phyloP scores from a whole-genome alignment of 2,329 filamentous ascomycete genomes.

The Arthrobotrys sphaeroides region DNA sequence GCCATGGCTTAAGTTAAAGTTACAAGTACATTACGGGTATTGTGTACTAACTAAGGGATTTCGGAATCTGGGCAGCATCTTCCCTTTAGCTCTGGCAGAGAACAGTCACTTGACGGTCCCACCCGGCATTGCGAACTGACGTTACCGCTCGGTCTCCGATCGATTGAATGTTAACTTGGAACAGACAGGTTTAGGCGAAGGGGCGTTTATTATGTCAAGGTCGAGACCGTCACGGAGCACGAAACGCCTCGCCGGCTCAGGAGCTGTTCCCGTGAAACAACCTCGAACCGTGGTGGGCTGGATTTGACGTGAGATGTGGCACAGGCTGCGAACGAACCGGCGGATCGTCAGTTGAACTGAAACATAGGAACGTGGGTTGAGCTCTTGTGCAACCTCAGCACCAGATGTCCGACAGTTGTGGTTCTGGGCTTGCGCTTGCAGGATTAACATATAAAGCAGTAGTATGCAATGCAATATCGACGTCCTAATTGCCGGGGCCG shows the following conservation, averaged over 20 bases:
- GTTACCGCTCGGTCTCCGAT: not conserved
- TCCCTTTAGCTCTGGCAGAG: constrained; percentile 13
- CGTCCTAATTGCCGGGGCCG: not conserved
- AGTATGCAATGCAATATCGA: constrained; percentile 6
- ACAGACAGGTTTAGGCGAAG: constrained; percentile 18
- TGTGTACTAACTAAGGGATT: constrained; percentile 12
- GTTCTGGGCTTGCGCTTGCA: not conserved
- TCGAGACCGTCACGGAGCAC: not conserved
- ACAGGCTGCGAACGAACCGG: constrained; percentile 2
- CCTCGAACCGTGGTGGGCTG: constrained; percentile 6
- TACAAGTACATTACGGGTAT: constrained; percentile 36
- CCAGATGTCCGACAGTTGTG: constrained; percentile 4
- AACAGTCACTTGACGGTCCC: constrained; percentile 10
- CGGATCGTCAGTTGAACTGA: constrained; percentile 42
- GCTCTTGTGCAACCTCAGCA: constrained; percentile 24
- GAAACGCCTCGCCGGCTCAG: constrained; percentile 7
- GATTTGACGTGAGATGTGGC: constrained; percentile 8
- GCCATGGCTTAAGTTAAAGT: constrained; percentile 29
- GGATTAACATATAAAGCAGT: not conserved
- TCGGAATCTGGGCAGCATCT: constrained; percentile 40
- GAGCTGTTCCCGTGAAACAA: constrained; percentile 7
- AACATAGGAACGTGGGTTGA: constrained; percentile 29
- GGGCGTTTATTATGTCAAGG: not conserved
- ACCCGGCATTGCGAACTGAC: not conserved
- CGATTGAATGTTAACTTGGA: too few species aligned